These are phyloP conservation scores for Blastocystis sp. DNA, from an alignment of 352 stramenopile species.

Conservation along the genomic window DNA sequence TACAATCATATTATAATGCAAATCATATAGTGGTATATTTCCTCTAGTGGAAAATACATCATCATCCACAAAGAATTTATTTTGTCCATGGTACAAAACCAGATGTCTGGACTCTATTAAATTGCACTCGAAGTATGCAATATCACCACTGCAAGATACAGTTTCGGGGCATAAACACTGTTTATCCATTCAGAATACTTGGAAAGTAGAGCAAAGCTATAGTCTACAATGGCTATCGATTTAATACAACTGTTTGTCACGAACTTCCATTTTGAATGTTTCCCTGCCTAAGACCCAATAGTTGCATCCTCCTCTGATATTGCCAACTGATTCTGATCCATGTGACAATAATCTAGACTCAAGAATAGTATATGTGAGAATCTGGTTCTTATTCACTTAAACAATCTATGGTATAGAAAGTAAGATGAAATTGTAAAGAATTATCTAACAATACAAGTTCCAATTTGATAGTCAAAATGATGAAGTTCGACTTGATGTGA, in stretches of 20 bases:
- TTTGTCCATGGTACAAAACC: neutral
- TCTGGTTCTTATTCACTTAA: conserved; percentile 10
- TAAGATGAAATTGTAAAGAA: neutral
- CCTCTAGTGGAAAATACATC: neutral
- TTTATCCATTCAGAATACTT: conserved; percentile 39
- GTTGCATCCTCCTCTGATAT: neutral
- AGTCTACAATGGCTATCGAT: neutral
- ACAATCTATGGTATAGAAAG: neutral
- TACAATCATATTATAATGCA: conserved; percentile 1
- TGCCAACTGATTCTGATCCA: neutral
- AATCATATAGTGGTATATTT: conserved; percentile 2
- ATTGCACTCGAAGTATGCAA: neutral
- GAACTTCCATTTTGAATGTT: conserved; percentile 1
- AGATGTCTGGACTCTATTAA: neutral
- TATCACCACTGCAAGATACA: neutral
- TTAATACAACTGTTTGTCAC: neutral
- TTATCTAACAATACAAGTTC: conserved; percentile 42
- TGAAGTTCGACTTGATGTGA: neutral
- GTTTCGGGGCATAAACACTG: neutral
- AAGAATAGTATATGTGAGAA: neutral
- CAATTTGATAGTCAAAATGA: conserved; percentile 46
- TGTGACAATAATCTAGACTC: neutral
- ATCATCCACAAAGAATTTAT: conserved; percentile 34
- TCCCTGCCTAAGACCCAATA: neutral
- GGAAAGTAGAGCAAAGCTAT: conserved; percentile 3